Conservation (phyloP, 208 protist species). For the Acanthamoeba healyi region DNA sequence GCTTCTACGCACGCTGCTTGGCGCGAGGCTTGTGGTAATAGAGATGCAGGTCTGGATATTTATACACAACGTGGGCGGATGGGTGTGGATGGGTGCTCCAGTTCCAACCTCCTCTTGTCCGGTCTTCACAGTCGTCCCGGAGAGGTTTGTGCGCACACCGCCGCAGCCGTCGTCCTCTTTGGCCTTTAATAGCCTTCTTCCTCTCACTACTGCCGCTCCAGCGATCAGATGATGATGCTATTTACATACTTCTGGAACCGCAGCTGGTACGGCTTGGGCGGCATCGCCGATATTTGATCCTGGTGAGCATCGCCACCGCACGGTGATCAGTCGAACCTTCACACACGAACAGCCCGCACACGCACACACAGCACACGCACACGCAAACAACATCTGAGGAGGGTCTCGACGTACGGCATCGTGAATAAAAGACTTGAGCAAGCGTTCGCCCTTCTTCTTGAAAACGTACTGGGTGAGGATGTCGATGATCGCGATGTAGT, state of each 20-base stretch:
- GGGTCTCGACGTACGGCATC: not conserved
- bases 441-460: conserved; percentile 70
- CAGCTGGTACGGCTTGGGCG: conserved; percentile 6
- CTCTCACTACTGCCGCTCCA: too few relatives aligned
- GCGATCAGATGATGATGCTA: conserved; percentile 50
- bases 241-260: conserved; percentile 16
- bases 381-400: not conserved
- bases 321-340: not conserved
- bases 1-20: too few relatives aligned
- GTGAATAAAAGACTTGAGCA: conserved; percentile 58
- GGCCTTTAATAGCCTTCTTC: too few relatives aligned
- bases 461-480: conserved; percentile 13
- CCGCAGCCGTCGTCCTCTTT: too few relatives aligned
- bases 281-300: conserved; percentile 56
- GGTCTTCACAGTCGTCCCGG: too few relatives aligned
- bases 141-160: too few relatives aligned
- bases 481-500: conserved; percentile 65
- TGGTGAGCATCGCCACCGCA: not conserved
- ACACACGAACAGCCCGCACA: not conserved
- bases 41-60: too few relatives aligned
- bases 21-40: too few relatives aligned
- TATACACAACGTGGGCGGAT: too few relatives aligned
- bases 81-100: too few relatives aligned
- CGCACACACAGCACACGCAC: not conserved
- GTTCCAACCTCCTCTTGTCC: too few relatives aligned